Conservation (phyloP, 805 yeast species). For the Priceomyces castillae region DNA sequence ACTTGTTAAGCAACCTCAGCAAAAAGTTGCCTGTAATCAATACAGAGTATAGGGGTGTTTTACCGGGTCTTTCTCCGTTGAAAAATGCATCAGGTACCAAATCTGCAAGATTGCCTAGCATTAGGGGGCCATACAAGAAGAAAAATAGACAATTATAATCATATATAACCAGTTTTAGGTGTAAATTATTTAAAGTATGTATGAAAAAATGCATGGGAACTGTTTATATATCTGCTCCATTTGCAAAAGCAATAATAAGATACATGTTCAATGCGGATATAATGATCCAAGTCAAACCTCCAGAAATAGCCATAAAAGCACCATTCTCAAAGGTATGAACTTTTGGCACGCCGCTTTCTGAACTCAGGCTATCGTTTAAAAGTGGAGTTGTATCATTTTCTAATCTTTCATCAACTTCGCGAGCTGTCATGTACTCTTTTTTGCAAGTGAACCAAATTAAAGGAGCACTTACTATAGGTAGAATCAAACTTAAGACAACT, state of each 20-base stretch:
- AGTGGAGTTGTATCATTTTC: slow-evolving; percentile 14
- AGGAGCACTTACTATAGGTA: slow-evolving; percentile 45
- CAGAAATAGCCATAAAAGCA: slow-evolving; percentile 25
- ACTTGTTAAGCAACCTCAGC: slow-evolving; percentile 29
- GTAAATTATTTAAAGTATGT: slow-evolving; percentile 1
- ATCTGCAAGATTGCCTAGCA: slow-evolving; percentile 34
- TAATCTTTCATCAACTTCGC: slow-evolving; percentile 11
- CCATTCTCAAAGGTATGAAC: slow-evolving; percentile 42
- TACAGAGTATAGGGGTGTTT: slow-evolving; percentile 71
- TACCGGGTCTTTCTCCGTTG: slow-evolving; percentile 57
- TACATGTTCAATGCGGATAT: slow-evolving; percentile 40
- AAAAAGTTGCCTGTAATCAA: slow-evolving; percentile 63
- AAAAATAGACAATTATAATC: slow-evolving; percentile 17
- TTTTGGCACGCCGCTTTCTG: slow-evolving; percentile 7
- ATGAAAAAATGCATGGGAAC: neutral
- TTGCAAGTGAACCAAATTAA: slow-evolving; percentile 43
- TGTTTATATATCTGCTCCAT: slow-evolving; percentile 38
- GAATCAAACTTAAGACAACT: slow-evolving; percentile 42
- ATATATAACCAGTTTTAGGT: neutral
- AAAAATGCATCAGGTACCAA: slow-evolving; percentile 16
- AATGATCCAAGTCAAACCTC: slow-evolving; percentile 39
- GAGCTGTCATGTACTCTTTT: slow-evolving; percentile 39
- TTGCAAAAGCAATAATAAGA: slow-evolving; percentile 39
- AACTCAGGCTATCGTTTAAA: slow-evolving; percentile 5
- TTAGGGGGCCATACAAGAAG: slow-evolving; percentile 40